Percentiles rank a stretch among this genome's conserved stretches.
Evolutionary conservation across 768 basidiomycete genomes (phyloP).

Genomic region (Boletus reticulatus): DNA sequence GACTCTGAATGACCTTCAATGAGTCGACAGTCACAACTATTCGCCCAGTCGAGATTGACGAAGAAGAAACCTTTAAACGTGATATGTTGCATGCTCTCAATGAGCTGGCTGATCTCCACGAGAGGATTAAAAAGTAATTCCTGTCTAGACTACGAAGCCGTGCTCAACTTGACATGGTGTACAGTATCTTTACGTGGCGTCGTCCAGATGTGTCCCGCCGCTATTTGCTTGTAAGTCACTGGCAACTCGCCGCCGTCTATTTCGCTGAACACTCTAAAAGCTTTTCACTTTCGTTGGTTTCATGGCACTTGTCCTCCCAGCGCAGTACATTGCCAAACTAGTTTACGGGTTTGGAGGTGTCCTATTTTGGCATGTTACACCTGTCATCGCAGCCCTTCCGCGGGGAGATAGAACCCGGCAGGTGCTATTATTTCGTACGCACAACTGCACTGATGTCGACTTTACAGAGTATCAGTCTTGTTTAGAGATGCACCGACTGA

Average conservation of each 20-base stretch:
- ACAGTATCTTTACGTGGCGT: constrained; percentile 69
- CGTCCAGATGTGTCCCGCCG: constrained; percentile 46
- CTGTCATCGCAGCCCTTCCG: constrained; percentile 52
- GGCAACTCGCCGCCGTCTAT: background rate
- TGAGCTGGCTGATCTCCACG: constrained; percentile 58
- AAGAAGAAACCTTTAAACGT: constrained; percentile 43
- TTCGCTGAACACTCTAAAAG: constrained; percentile 7
- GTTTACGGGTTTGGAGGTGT: constrained; percentile 46
- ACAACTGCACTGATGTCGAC: background rate
- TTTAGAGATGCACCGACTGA: constrained; percentile 62
- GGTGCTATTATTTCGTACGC: constrained; percentile 9
- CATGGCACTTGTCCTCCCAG: constrained; percentile 44
- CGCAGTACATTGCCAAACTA: constrained; percentile 48
- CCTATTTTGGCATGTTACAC: constrained; percentile 62
- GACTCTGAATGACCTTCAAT: background rate
- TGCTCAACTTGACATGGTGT: constrained; percentile 1
- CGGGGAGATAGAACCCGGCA: constrained; percentile 46
- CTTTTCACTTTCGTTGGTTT: constrained; percentile 42
- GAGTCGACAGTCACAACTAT: background rate
- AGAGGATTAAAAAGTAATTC: constrained; percentile 60
- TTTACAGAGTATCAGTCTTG: constrained; percentile 43
- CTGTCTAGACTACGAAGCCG: background rate
- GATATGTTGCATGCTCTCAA: constrained; percentile 40
- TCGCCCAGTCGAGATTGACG: constrained; percentile 9
- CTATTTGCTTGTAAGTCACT: constrained; percentile 45